Conservation (phyloP, 148 eudicot genomes). For the Beta vulgaris region DNA sequence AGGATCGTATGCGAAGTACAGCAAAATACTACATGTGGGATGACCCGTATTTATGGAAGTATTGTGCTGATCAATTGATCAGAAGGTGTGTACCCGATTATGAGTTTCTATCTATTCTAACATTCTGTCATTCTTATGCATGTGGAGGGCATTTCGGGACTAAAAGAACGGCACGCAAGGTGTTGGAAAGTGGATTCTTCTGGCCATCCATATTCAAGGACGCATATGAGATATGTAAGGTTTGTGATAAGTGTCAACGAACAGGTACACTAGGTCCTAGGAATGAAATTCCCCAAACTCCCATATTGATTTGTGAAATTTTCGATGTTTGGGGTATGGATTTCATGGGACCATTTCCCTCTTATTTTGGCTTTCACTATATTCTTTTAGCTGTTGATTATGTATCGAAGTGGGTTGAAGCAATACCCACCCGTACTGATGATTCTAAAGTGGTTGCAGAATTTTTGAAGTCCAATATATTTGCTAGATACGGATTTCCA, state of each 20-base stretch:
- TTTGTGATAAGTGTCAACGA: too few species aligned
- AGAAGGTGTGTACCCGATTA: background rate
- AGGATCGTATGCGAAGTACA: background rate
- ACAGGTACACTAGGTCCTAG: too few species aligned
- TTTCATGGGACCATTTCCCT: background rate
- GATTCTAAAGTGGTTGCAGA: too few species aligned
- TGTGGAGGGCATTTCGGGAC: background rate
- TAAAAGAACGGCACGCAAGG: background rate
- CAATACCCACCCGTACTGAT: background rate
- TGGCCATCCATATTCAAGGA: too few species aligned
- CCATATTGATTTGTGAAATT: background rate
- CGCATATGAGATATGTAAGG: too few species aligned
- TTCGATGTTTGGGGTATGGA: slow-evolving; percentile 1
- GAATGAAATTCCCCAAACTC: too few species aligned
- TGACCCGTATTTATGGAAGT: too few species aligned
- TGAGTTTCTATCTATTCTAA: background rate
- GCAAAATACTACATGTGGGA: background rate
- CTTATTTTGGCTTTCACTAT: background rate
- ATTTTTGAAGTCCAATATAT: too few species aligned
- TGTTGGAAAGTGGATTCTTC: too few species aligned
- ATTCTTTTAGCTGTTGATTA: too few species aligned
- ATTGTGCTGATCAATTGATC: background rate
- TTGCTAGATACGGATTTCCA: too few species aligned
- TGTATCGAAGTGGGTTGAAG: background rate
- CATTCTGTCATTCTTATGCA: background rate